Percentiles rank a stretch among this genome's conserved stretches.
phyloP scores from a whole-genome alignment of 2,329 filamentous ascomycete genomes.

The Scortechinia acanthostroma region DNA sequence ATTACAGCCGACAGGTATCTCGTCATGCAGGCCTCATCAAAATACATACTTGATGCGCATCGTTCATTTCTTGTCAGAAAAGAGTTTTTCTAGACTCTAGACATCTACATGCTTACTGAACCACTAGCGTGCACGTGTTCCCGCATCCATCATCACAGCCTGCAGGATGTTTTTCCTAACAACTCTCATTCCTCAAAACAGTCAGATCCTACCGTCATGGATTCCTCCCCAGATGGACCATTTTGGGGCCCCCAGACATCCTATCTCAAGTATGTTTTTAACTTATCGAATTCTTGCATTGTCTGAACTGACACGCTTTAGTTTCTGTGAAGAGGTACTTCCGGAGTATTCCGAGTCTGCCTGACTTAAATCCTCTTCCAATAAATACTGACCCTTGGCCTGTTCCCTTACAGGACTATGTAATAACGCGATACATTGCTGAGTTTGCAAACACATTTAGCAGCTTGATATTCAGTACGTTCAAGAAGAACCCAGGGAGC shows the following conservation, averaged over 20 bases:
- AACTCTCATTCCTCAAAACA: background rate
- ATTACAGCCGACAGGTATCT: no score
- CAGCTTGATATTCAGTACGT: conserved; percentile 19
- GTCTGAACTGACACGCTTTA: background rate
- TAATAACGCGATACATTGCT: conserved; percentile 29
- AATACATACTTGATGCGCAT: no score
- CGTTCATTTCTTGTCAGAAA: no score
- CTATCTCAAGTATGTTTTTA: conserved; percentile 21
- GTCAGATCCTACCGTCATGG: background rate
- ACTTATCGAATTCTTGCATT: background rate
- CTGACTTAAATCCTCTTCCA: background rate
- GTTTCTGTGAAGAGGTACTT: background rate
- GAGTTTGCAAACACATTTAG: conserved; percentile 35
- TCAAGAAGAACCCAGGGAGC: conserved; percentile 7
- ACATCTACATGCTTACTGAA: background rate
- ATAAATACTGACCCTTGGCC: conserved; percentile 2
- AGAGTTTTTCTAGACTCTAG: background rate
- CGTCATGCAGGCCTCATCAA: no score
- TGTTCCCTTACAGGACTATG: conserved; percentile 20
- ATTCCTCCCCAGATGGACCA: no score
- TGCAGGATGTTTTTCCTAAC: background rate
- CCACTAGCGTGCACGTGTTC: background rate
- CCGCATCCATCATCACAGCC: background rate
- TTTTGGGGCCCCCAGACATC: conserved; percentile 21
- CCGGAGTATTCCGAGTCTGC: background rate